A percentile compares a stretch with the other conserved stretches of the same genome.
Conservation (phyloP, 352 stramenopile species). For the Blastocystis sp. region DNA sequence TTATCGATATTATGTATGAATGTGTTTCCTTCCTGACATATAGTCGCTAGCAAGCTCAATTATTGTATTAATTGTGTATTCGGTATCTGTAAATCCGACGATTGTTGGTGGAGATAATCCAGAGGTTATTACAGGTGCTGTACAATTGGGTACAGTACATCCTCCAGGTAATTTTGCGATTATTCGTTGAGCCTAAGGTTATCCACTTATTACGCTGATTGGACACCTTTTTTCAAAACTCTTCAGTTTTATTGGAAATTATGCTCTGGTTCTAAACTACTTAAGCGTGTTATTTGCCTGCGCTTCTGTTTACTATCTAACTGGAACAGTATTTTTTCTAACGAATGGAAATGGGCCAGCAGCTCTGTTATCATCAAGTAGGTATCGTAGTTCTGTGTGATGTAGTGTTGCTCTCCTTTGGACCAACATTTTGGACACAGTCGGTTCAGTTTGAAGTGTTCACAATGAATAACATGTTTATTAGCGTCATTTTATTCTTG, state of each 20-base stretch:
- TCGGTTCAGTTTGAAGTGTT: slow-evolving; percentile 63
- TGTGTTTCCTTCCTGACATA: background rate
- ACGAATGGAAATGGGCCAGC: slow-evolving; percentile 34
- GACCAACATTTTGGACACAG: slow-evolving; percentile 38
- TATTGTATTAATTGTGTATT: slow-evolving; percentile 29
- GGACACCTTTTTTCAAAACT: slow-evolving; percentile 31
- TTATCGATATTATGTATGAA: background rate
- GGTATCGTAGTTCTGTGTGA: background rate
- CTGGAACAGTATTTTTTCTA: slow-evolving; percentile 21
- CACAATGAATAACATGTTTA: slow-evolving; percentile 60
- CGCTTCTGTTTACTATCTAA: slow-evolving; percentile 16
- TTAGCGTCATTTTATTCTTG: slow-evolving; percentile 40
- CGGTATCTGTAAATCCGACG: slow-evolving; percentile 39
- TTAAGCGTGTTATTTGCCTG: slow-evolving; percentile 45
- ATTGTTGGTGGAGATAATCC: slow-evolving; percentile 50
- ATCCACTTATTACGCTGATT: slow-evolving; percentile 58
- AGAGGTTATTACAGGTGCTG: slow-evolving; percentile 25
- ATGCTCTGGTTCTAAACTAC: slow-evolving; percentile 20
- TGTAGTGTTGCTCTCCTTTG: slow-evolving; percentile 58
- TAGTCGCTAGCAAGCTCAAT: background rate
- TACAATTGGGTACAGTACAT: slow-evolving; percentile 48
- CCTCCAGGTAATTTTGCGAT: slow-evolving; percentile 1
- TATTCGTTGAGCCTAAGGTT: background rate
- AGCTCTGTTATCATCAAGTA: slow-evolving; percentile 29
- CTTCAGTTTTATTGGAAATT: slow-evolving; percentile 3